phyloP scores from a whole-genome alignment of 495 filamentous ascomycete genomes.

The Penicillium tannophilum region DNA sequence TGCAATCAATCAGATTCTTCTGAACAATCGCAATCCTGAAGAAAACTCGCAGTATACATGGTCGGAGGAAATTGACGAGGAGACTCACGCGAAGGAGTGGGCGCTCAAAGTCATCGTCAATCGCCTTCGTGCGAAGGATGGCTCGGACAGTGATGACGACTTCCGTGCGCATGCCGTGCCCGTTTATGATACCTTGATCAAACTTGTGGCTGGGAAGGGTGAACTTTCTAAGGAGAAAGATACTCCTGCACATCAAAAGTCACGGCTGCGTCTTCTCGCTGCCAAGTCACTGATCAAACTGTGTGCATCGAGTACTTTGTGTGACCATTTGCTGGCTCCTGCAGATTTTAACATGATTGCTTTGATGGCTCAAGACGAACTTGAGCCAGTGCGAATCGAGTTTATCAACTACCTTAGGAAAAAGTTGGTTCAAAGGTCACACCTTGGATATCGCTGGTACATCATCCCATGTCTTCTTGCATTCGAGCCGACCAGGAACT shows the following conservation, averaged over 20 bases:
- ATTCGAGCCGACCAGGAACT: slow-evolving; percentile 72
- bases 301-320: slow-evolving; percentile 64
- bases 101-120: slow-evolving; percentile 91
- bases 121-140: slow-evolving; percentile 68
- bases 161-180: slow-evolving; percentile 65
- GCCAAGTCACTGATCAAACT: slow-evolving; percentile 84
- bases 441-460: slow-evolving; percentile 69
- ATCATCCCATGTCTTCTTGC: slow-evolving; percentile 85
- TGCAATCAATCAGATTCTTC: slow-evolving; percentile 72
- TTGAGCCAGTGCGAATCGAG: slow-evolving; percentile 69
- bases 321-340: slow-evolving; percentile 74
- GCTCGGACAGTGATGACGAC: slow-evolving; percentile 51
- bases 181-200: slow-evolving; percentile 77
- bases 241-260: slow-evolving; percentile 73
- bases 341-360: slow-evolving; percentile 78
- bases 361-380: slow-evolving; percentile 74
- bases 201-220: slow-evolving; percentile 70
- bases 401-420: slow-evolving; percentile 88
- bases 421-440: slow-evolving; percentile 59
- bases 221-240: slow-evolving; percentile 74
- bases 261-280: slow-evolving; percentile 77
- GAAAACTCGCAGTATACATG: slow-evolving; percentile 59
- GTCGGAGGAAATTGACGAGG: slow-evolving; percentile 73
- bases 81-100: slow-evolving; percentile 81
- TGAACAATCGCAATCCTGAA: slow-evolving; percentile 62